phyloP scores from a whole-genome alignment of 2,329 filamentous ascomycete genomes.

The Xylariaceae sp. region DNA sequence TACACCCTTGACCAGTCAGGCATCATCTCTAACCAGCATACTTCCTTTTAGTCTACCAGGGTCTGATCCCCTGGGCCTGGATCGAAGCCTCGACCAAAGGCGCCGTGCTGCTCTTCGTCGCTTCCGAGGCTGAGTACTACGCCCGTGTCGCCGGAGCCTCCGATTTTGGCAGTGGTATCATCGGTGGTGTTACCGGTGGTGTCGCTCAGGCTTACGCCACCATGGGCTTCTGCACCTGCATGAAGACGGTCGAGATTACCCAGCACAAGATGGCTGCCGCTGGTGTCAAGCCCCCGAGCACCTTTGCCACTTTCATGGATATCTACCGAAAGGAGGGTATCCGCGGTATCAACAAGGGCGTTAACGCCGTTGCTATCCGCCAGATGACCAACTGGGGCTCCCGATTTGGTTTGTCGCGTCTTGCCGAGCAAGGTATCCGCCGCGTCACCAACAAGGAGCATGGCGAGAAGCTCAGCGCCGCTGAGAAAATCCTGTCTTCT shows the following conservation, averaged over 20 bases:
- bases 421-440: constrained; percentile 88
- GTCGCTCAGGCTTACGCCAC: constrained; percentile 98
- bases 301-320: constrained; percentile 92
- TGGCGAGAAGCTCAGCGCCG: constrained; percentile 70
- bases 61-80: constrained; percentile 99
- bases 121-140: constrained; percentile 96
- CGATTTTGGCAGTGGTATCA: constrained; percentile 85
- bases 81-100: constrained; percentile 99
- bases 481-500: constrained; percentile 87
- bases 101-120: constrained; percentile 97
- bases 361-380: constrained; percentile 96
- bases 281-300: constrained; percentile 83
- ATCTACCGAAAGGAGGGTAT: constrained; percentile 96
- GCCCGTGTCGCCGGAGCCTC: constrained; percentile 78
- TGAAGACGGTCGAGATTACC: constrained; percentile 99
- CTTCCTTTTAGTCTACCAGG: constrained; percentile 80
- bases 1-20: not conserved
- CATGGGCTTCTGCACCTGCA: constrained; percentile 99
- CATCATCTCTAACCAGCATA: constrained; percentile 4
- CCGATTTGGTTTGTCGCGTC: constrained; percentile 87
- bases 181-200: constrained; percentile 88
- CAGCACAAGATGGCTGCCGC: constrained; percentile 89
- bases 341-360: constrained; percentile 93
- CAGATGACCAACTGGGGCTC: constrained; percentile 99
- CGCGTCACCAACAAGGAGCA: constrained; percentile 74